phyloP scores from a whole-genome alignment of 1,139 yeast species.

The Saccharomyces hybrid region DNA sequence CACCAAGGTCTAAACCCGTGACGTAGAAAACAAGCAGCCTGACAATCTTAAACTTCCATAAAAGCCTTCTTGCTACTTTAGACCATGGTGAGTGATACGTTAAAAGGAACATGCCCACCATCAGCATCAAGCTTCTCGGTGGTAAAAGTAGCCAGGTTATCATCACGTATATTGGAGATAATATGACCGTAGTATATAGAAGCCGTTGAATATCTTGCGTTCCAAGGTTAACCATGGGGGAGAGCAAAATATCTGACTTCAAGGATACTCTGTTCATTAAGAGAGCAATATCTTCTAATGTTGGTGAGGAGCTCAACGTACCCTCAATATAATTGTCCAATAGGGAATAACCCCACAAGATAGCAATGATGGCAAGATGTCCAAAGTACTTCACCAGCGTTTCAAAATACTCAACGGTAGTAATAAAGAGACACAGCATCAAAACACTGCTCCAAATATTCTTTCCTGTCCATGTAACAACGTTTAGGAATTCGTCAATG shows the following conservation, averaged over 20 bases:
- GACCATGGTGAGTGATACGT: slow-evolving; percentile 86
- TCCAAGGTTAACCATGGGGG: slow-evolving; percentile 70
- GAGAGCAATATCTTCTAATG: slow-evolving; percentile 83
- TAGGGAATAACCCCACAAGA: slow-evolving; percentile 58
- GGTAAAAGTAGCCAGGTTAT: slow-evolving; percentile 57
- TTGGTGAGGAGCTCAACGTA: slow-evolving; percentile 61
- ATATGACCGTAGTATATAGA: slow-evolving; percentile 71
- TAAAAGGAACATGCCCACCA: slow-evolving; percentile 54
- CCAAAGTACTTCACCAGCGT: slow-evolving; percentile 68
- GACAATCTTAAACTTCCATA: slow-evolving; percentile 74
- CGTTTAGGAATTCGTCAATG: slow-evolving; percentile 58
- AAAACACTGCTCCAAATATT: slow-evolving; percentile 72
- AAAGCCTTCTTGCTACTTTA: slow-evolving; percentile 65
- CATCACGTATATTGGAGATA: slow-evolving; percentile 76
- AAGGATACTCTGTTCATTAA: slow-evolving; percentile 67
- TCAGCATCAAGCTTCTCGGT: slow-evolving; percentile 60
- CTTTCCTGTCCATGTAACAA: slow-evolving; percentile 87
- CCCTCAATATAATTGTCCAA: slow-evolving; percentile 43
- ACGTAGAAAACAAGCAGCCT: slow-evolving; percentile 67
- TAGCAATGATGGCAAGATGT: slow-evolving; percentile 63
- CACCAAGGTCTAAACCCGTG: slow-evolving; percentile 81
- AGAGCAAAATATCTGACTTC: slow-evolving; percentile 65
- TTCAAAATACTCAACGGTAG: slow-evolving; percentile 67
- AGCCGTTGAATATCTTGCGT: slow-evolving; percentile 73
- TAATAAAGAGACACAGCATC: slow-evolving; percentile 47